phyloP scores from a whole-genome alignment of 805 yeast genomes.

The Cyberlindnera galapagoensis region DNA sequence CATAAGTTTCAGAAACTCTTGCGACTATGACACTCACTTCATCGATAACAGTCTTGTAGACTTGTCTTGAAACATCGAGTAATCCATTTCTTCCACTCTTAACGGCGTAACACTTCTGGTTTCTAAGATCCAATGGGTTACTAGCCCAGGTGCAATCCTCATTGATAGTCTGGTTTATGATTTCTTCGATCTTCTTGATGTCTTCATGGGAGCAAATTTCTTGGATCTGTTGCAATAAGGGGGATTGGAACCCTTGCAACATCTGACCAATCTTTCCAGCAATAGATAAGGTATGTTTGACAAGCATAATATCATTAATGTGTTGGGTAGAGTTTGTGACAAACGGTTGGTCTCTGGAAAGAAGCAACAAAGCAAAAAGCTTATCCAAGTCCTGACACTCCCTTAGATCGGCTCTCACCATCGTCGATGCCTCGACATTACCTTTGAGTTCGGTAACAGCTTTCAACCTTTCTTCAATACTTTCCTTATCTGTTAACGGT shows the following conservation, averaged over 20 bases:
- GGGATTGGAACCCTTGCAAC: constrained; percentile 12
- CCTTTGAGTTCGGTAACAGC: constrained; percentile 31
- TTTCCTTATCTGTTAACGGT: constrained; percentile 34
- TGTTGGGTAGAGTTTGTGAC: constrained; percentile 29
- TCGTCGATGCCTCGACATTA: constrained; percentile 10
- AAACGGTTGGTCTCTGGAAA: constrained; percentile 20
- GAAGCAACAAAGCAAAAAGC: constrained; percentile 31
- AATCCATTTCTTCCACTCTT: constrained; percentile 39
- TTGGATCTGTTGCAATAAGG: constrained; percentile 25
- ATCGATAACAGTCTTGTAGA: constrained; percentile 32
- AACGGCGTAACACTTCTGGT: constrained; percentile 39
- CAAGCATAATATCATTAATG: constrained; percentile 34
- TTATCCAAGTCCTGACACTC: constrained; percentile 34
- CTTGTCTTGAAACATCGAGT: constrained; percentile 36
- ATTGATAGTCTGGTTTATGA: constrained; percentile 30
- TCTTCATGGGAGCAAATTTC: constrained; percentile 24
- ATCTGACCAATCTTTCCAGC: constrained; percentile 14
- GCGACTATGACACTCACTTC: constrained; percentile 28
- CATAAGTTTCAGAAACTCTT: constrained; percentile 18
- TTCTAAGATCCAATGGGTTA: constrained; percentile 32
- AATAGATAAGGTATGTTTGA: constrained; percentile 30
- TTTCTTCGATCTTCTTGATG: constrained; percentile 16
- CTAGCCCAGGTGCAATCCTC: constrained; percentile 39
- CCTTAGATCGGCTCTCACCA: constrained; percentile 22
- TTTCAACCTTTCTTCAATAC: constrained; percentile 30